These are phyloP conservation scores for Stemphylium lycopersici DNA, from an alignment of 2,329 filamentous ascomycete species.

Conservation along the genomic window DNA sequence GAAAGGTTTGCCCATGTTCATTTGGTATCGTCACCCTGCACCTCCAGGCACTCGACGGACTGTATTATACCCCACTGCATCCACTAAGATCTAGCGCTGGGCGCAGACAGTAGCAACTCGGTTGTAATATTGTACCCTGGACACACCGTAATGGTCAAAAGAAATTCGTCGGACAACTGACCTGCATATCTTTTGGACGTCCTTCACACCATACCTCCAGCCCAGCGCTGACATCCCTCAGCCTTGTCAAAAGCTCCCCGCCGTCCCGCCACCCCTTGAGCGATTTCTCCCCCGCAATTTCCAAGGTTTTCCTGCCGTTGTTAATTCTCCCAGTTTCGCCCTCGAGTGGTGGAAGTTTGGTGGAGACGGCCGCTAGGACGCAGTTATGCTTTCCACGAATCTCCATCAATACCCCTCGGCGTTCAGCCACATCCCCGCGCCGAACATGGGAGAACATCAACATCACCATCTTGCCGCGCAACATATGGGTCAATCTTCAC, in stretches of 20 bases:
- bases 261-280: constrained; percentile 12
- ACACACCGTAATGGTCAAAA: constrained; percentile 42
- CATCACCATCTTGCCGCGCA: constrained; percentile 54
- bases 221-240: constrained; percentile 34
- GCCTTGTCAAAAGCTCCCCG: constrained; percentile 15
- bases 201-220: constrained; percentile 38
- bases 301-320: constrained; percentile 7
- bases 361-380: constrained; percentile 41
- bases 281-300: constrained; percentile 1
- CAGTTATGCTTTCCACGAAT: constrained; percentile 47
- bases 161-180: constrained; percentile 35
- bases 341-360: constrained; percentile 35
- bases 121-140: constrained; percentile 46
- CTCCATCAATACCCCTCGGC: constrained; percentile 47
- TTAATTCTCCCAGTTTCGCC: constrained; percentile 22
- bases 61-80: constrained; percentile 45
- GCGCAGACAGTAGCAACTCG: constrained; percentile 40
- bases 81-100: constrained; percentile 38
- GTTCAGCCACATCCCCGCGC: constrained; percentile 56
- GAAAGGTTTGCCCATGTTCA: constrained; percentile 38
- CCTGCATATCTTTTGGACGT: constrained; percentile 38
- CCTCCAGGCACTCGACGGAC: constrained; percentile 37
- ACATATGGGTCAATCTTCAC: constrained; percentile 48
- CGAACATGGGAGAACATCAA: constrained; percentile 61
- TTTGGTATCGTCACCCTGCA: constrained; percentile 44